These are phyloP conservation scores for Termitomyces sp. DNA, from an alignment of 768 basidiomycete species.

Conservation along the genomic window DNA sequence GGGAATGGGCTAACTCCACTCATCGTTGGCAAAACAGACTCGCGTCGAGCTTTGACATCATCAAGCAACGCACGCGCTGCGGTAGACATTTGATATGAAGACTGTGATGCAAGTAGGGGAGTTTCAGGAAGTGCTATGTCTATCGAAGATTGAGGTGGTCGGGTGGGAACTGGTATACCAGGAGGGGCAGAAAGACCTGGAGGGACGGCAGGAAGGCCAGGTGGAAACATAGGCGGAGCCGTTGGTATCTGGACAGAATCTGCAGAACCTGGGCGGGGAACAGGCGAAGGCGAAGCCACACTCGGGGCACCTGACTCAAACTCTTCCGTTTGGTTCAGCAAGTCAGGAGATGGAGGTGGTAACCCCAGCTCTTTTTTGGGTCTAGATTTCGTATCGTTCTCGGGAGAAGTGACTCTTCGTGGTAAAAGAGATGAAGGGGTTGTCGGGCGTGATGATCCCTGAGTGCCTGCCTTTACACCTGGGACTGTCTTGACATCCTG, in stretches of 20 bases:
- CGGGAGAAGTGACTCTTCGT: conserved; percentile 38
- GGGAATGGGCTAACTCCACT: conserved; percentile 68
- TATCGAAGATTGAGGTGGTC: conserved; percentile 31
- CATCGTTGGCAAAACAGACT: conserved; percentile 38
- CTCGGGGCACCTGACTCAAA: conserved; percentile 41
- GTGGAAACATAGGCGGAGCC: conserved; percentile 29
- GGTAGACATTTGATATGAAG: conserved; percentile 81
- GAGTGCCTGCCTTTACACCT: conserved; percentile 35
- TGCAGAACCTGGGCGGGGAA: conserved; percentile 19
- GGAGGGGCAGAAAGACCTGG: conserved; percentile 55
- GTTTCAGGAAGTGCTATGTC: conserved; percentile 49
- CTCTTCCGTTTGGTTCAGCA: conserved; percentile 46
- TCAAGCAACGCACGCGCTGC: conserved; percentile 82
- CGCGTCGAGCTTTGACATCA: conserved; percentile 73
- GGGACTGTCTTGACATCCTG: conserved; percentile 37
- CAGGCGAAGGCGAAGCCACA: conserved; percentile 24
- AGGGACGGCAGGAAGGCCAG: conserved; percentile 36
- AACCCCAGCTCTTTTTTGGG: conserved; percentile 28
- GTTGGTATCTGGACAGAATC: conserved; percentile 22
- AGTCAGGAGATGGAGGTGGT: conserved; percentile 35
- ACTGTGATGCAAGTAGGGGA: conserved; percentile 45
- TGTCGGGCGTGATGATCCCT: conserved; percentile 53
- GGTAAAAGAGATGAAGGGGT: conserved; percentile 37
- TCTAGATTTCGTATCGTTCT: conserved; percentile 31
- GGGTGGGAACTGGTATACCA: conserved; percentile 54